phyloP scores from a whole-genome alignment of 1,284 basidiomycete species.

The Ustilago trichophora region DNA sequence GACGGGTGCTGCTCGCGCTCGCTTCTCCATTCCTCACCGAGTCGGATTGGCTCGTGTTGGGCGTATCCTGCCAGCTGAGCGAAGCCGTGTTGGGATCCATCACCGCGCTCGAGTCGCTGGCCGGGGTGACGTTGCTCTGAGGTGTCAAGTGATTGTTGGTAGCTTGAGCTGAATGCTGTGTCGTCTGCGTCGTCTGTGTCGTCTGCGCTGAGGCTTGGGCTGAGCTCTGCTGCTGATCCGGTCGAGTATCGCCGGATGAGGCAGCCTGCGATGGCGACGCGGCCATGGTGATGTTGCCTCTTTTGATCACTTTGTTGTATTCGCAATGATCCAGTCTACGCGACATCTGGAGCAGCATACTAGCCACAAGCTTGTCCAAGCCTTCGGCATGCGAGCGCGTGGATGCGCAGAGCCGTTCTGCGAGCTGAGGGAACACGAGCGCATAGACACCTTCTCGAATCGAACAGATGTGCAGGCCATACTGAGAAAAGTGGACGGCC shows the following conservation, averaged over 20 bases:
- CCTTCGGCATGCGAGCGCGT: neutral
- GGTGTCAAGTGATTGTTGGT: neutral
- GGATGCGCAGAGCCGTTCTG: conserved; percentile 2
- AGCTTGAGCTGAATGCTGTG: neutral
- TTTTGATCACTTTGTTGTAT: neutral
- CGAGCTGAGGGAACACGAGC: conserved; percentile 5
- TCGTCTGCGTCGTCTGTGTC: too few relatives aligned
- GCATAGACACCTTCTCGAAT: conserved; percentile 19
- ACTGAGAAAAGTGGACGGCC: too few relatives aligned
- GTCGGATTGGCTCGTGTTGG: neutral
- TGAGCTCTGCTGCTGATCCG: too few relatives aligned
- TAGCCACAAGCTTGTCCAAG: conserved; percentile 14
- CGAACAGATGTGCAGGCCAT: neutral
- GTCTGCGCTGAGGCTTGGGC: neutral
- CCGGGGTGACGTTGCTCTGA: neutral
- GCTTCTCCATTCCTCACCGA: neutral
- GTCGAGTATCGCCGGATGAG: too few relatives aligned
- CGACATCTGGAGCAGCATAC: conserved; percentile 17
- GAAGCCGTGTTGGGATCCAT: neutral
- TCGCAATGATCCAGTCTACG: conserved; percentile 6
- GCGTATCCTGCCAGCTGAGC: conserved; percentile 1
- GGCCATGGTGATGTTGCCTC: too few relatives aligned
- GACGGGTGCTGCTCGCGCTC: too few relatives aligned
- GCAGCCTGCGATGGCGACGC: too few relatives aligned
- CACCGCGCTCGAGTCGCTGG: neutral